A percentile compares a stretch with the other conserved stretches of the same genome.
Evolutionary conservation across 352 stramenopile genomes (phyloP).

Genomic region (Phytophthora ohioensis): DNA sequence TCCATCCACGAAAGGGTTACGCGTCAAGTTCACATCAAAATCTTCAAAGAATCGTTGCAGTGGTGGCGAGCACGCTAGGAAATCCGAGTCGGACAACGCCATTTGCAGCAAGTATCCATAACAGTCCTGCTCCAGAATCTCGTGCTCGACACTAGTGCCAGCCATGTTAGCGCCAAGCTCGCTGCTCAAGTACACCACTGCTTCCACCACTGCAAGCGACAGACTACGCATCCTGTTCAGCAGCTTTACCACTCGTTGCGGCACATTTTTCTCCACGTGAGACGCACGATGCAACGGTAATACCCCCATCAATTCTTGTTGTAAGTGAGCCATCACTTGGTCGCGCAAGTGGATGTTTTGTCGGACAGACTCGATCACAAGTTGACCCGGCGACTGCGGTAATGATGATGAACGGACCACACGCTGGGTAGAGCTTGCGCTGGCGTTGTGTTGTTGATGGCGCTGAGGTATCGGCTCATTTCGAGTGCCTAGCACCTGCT

Average conservation of each 20-base stretch:
- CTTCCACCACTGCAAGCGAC: constrained; percentile 72
- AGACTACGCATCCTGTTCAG: constrained; percentile 70
- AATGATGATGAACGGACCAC: constrained; percentile 5
- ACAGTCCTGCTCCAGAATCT: constrained; percentile 55
- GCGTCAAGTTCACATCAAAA: constrained; percentile 51
- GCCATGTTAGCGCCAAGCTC: constrained; percentile 27
- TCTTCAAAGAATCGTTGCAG: constrained; percentile 55
- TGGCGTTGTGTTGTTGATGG: constrained; percentile 2
- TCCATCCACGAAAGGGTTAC: constrained; percentile 74
- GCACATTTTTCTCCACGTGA: constrained; percentile 37
- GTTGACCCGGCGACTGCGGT: constrained; percentile 26
- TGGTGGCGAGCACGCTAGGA: constrained; percentile 42
- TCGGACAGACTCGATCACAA: constrained; percentile 60
- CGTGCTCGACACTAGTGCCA: constrained; percentile 24
- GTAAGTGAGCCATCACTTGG: constrained; percentile 52
- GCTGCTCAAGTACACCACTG: constrained; percentile 62
- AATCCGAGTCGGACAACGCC: constrained; percentile 58
- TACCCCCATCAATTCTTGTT: constrained; percentile 44
- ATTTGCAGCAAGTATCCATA: constrained; percentile 58
- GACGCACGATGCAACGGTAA: constrained; percentile 32
- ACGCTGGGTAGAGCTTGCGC: constrained; percentile 4
- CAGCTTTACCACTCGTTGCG: constrained; percentile 50
- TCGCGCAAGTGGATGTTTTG: constrained; percentile 61
- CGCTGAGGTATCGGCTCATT: constrained; percentile 11
- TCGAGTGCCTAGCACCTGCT: constrained; percentile 61